A percentile compares a stretch with the other conserved stretches of the same genome.
These are phyloP conservation scores for Atkinsonella texensis DNA, from an alignment of 2,329 filamentous ascomycete genomes.

Conservation along the genomic window DNA sequence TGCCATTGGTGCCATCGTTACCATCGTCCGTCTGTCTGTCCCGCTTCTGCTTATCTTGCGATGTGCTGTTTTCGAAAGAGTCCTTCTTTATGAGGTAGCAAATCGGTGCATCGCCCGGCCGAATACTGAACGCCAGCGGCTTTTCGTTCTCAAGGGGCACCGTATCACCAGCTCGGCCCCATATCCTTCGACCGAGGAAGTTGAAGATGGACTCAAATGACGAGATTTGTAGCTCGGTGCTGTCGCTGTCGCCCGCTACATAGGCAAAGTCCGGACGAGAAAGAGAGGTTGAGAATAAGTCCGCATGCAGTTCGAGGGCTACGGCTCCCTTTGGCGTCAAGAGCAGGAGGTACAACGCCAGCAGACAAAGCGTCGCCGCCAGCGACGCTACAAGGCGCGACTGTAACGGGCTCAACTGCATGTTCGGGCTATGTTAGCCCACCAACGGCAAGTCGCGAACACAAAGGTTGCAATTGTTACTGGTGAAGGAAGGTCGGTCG, in stretches of 20 bases:
- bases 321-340: conserved; percentile 48
- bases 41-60: conserved; percentile 2
- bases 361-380: conserved; percentile 45
- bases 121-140: conserved; percentile 45
- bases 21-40: not conserved
- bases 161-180: conserved; percentile 47
- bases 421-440: conserved; percentile 18
- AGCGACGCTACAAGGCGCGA: conserved; percentile 59
- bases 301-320: conserved; percentile 37
- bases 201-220: conserved; percentile 50
- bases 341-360: conserved; percentile 49
- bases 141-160: conserved; percentile 51
- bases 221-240: conserved; percentile 11
- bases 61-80: conserved; percentile 14
- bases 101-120: conserved; percentile 44
- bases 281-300: conserved; percentile 1
- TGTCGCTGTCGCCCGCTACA: not conserved
- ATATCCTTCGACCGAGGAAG: conserved; percentile 47
- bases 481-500: conserved; percentile 21
- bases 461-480: not conserved
- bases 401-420: conserved; percentile 57
- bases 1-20: not conserved
- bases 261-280: not conserved
- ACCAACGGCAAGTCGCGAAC: not conserved
- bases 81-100: conserved; percentile 24